phyloP scores from a whole-genome alignment of 306 rosid genomes.

The Quercus mongolica region DNA sequence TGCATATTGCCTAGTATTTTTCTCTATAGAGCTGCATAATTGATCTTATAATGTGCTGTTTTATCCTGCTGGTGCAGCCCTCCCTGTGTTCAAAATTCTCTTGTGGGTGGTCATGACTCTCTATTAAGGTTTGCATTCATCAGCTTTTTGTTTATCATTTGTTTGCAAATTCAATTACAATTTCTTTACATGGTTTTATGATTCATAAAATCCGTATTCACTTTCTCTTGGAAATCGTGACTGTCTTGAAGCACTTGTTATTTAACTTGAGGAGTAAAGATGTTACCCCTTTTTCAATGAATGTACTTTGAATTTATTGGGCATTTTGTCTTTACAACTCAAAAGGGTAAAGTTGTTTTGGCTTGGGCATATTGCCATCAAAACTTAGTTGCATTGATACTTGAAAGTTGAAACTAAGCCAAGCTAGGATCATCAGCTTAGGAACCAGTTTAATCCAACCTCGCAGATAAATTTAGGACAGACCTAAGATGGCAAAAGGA shows the following conservation, averaged over 20 bases:
- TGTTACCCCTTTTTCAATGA: constrained; percentile 4
- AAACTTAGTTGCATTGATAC: constrained; percentile 2
- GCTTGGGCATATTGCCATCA: constrained; percentile 1
- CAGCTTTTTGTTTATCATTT: constrained; percentile 4
- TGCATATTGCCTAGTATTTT: not conserved
- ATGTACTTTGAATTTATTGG: not conserved
- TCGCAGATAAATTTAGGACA: not conserved
- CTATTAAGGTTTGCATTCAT: constrained; percentile 53
- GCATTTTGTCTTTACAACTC: constrained; percentile 2
- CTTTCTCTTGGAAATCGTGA: not conserved
- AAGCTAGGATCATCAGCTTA: not conserved
- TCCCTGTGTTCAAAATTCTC: constrained; percentile 29
- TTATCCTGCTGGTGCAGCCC: constrained; percentile 39
- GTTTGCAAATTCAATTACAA: not conserved
- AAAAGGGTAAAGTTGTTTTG: constrained; percentile 1
- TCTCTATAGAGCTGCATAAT: constrained; percentile 14
- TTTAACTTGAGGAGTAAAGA: constrained; percentile 10
- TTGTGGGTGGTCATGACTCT: constrained; percentile 31
- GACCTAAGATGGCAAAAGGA: not conserved
- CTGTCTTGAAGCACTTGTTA: not conserved
- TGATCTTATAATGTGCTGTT: constrained; percentile 11
- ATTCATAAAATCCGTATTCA: not conserved
- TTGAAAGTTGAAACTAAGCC: constrained; percentile 15
- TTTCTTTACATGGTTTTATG: not conserved
- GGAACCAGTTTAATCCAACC: constrained; percentile 8